Evolutionary conservation across 139 green algal species (phyloP).

Genomic region (Chlamydomonas schloesseri): DNA sequence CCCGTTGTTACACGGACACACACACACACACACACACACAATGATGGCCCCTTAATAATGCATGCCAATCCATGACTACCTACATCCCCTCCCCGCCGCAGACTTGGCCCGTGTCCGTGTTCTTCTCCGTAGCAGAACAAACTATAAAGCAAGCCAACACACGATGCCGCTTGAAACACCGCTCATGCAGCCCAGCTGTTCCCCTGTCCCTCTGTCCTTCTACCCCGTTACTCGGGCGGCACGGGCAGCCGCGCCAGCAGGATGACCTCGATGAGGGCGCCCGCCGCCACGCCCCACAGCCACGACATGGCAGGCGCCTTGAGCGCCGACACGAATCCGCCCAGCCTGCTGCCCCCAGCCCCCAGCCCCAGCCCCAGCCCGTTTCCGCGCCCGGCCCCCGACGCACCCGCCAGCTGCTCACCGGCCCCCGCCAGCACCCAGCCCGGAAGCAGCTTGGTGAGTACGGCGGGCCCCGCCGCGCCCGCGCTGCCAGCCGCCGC

Average conservation of each 20-base stretch:
- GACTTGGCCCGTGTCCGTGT: too few relatives aligned
- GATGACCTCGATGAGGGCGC: background rate
- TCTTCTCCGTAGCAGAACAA: too few relatives aligned
- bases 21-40: too few relatives aligned
- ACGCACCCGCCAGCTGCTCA: background rate
- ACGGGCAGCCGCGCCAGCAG: slow-evolving; percentile 27
- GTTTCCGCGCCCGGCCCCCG: background rate
- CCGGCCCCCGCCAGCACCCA: slow-evolving; percentile 1
- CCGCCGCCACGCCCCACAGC: slow-evolving; percentile 41
- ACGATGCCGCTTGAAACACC: too few relatives aligned
- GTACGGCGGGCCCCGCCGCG: background rate
- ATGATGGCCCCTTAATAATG: too few relatives aligned
- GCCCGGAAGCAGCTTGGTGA: slow-evolving; percentile 7
- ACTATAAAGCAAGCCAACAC: too few relatives aligned
- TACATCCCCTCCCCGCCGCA: too few relatives aligned
- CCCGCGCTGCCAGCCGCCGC: slow-evolving; percentile 15
- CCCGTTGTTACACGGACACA: too few relatives aligned
- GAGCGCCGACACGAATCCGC: slow-evolving; percentile 9
- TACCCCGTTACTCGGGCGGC: background rate
- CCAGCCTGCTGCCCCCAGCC: background rate
- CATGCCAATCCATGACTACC: too few relatives aligned
- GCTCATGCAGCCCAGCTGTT: too few relatives aligned
- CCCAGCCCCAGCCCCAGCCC: background rate
- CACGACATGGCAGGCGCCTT: slow-evolving; percentile 32
- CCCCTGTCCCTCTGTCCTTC: background rate